Conservation (phyloP, 2,329 filamentous ascomycete genomes). For the Neurospora sp. region DNA sequence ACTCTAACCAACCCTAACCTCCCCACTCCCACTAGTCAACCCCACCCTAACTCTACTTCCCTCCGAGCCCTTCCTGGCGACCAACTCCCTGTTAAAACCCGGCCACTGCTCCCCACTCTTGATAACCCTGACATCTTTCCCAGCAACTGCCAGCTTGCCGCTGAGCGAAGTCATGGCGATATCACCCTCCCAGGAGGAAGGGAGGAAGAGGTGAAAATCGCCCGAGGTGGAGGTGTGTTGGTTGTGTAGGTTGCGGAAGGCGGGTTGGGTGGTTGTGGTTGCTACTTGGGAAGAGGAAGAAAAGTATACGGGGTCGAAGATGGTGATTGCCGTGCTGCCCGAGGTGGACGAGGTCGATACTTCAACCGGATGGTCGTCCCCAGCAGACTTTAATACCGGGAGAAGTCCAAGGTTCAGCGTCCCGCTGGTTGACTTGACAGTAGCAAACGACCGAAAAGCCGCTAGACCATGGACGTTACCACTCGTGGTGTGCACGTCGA, state of each 20-base stretch:
- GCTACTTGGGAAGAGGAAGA: neutral
- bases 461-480: conserved; percentile 32
- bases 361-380: neutral
- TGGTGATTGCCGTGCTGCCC: conserved; percentile 27
- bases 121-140: conserved; percentile 33
- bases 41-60: conserved; percentile 10
- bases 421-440: conserved; percentile 31
- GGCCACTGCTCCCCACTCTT: conserved; percentile 22
- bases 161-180: conserved; percentile 30
- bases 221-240: conserved; percentile 37
- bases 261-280: neutral
- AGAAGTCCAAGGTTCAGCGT: conserved; percentile 29
- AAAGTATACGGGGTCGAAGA: conserved; percentile 34
- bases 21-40: conserved; percentile 10
- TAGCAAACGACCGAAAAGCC: conserved; percentile 28
- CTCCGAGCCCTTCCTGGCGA: conserved; percentile 33
- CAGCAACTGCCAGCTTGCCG: conserved; percentile 29
- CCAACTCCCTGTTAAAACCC: conserved; percentile 22
- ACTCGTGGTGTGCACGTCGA: conserved; percentile 33
- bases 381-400: conserved; percentile 27
- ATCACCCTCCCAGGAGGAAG: conserved; percentile 38
- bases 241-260: conserved; percentile 27
- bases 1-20: conserved; percentile 10
- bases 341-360: conserved; percentile 35
- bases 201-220: conserved; percentile 32